These are phyloP conservation scores for Sutorius eximius DNA, from an alignment of 1,284 basidiomycete species.

Conservation along the genomic window DNA sequence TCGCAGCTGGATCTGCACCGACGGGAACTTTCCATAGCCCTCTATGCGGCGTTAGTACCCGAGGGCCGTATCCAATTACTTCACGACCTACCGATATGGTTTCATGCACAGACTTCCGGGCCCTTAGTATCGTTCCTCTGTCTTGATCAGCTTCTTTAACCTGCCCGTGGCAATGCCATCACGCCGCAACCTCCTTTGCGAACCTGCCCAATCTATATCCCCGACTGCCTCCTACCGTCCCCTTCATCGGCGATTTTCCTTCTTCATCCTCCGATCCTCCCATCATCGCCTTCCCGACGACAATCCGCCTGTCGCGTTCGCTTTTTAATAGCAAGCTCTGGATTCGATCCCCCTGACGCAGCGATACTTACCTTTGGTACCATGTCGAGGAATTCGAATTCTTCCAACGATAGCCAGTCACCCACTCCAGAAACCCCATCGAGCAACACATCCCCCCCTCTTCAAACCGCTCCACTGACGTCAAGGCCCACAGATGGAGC, in stretches of 20 bases:
- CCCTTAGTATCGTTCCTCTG: constrained; percentile 29
- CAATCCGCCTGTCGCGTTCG: constrained; percentile 15
- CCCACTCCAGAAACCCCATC: constrained; percentile 42
- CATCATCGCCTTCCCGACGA: constrained; percentile 25
- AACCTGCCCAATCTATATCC: constrained; percentile 32
- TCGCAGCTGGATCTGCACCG: constrained; percentile 32
- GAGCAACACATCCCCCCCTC: constrained; percentile 44
- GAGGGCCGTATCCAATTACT: constrained; percentile 32
- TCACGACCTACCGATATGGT: constrained; percentile 34
- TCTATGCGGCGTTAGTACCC: constrained; percentile 36
- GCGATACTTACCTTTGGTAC: constrained; percentile 8
- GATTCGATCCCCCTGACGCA: constrained; percentile 20
- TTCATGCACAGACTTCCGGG: constrained; percentile 34
- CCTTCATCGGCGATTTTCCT: constrained; percentile 30
- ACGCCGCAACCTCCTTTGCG: constrained; percentile 34
- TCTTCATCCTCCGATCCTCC: constrained; percentile 23
- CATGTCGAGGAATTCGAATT: constrained; percentile 32
- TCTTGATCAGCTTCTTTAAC: constrained; percentile 30
- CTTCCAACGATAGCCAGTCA: constrained; percentile 44
- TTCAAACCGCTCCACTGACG: constrained; percentile 40
- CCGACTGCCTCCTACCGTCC: constrained; percentile 25
- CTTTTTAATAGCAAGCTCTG: constrained; percentile 28
- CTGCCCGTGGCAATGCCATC: constrained; percentile 32
- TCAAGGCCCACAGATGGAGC: constrained; percentile 41
- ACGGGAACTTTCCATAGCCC: constrained; percentile 26